Evolutionary conservation across 2,329 filamentous ascomycete species (phyloP).

Genomic region (Apiospora kogelbergensis): DNA sequence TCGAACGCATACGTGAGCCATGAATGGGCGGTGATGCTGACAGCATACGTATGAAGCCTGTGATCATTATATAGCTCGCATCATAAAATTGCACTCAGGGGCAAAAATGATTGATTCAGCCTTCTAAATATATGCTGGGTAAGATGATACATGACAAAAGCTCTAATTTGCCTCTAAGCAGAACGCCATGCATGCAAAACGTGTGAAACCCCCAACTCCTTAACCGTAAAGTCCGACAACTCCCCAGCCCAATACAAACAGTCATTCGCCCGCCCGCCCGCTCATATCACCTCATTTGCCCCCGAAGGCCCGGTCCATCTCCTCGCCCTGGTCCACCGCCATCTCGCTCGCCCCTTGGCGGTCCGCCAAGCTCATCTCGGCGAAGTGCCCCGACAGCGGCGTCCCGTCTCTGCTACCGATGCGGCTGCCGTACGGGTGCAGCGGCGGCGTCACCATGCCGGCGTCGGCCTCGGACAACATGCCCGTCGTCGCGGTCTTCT

Average conservation of each 20-base stretch:
- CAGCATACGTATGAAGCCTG: neutral
- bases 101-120: neutral
- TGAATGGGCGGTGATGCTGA: too few relatives aligned
- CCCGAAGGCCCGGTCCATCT: conserved; percentile 59
- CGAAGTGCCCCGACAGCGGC: conserved; percentile 24
- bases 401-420: conserved; percentile 52
- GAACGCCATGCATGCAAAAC: neutral
- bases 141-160: neutral
- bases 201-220: neutral
- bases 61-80: neutral
- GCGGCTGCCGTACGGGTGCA: conserved; percentile 18
- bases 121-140: neutral
- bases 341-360: conserved; percentile 35
- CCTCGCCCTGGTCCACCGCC: conserved; percentile 51
- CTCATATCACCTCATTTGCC: conserved; percentile 22
- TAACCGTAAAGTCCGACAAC: neutral
- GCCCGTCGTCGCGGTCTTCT: conserved; percentile 37
- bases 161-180: neutral
- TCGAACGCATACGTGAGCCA: too few relatives aligned
- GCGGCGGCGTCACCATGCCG: neutral
- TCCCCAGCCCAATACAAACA: neutral
- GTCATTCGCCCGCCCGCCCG: neutral
- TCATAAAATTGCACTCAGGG: neutral
- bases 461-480: conserved; percentile 5
- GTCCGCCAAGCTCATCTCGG: conserved; percentile 29